phyloP scores from a whole-genome alignment of 2,329 filamentous ascomycete species.

The Amphichorda felina region DNA sequence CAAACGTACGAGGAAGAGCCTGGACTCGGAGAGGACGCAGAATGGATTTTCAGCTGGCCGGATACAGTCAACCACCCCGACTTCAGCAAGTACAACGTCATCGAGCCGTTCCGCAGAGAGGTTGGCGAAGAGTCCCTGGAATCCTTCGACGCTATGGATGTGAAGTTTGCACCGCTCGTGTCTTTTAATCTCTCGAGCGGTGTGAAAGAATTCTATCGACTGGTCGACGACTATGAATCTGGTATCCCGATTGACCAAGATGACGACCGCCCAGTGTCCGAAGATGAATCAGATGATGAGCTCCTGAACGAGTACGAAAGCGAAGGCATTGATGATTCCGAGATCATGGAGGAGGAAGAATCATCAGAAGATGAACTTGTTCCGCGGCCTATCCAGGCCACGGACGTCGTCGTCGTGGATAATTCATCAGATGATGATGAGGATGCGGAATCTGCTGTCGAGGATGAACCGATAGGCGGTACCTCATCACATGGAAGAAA shows the following conservation, averaged over 20 bases:
- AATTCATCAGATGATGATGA: neutral
- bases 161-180: neutral
- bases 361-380: conserved; percentile 6
- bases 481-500: neutral
- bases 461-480: neutral
- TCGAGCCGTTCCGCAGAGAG: neutral
- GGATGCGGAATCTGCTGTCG: neutral
- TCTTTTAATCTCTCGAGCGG: neutral
- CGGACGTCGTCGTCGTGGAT: neutral
- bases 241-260: neutral
- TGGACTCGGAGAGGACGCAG: neutral
- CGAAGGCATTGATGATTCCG: conserved; percentile 6
- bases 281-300: neutral
- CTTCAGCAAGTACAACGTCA: conserved; percentile 2
- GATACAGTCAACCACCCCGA: conserved; percentile 1
- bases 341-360: conserved; percentile 2
- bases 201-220: neutral
- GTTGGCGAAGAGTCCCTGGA: neutral
- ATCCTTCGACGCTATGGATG: neutral
- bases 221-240: neutral
- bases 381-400: conserved; percentile 1
- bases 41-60: neutral
- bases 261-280: neutral
- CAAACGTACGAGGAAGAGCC: neutral
- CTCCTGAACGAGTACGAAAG: conserved; percentile 6